These are phyloP conservation scores for Pseudogymnoascus sp. DNA, from an alignment of 2,329 filamentous ascomycete genomes.

Conservation along the genomic window DNA sequence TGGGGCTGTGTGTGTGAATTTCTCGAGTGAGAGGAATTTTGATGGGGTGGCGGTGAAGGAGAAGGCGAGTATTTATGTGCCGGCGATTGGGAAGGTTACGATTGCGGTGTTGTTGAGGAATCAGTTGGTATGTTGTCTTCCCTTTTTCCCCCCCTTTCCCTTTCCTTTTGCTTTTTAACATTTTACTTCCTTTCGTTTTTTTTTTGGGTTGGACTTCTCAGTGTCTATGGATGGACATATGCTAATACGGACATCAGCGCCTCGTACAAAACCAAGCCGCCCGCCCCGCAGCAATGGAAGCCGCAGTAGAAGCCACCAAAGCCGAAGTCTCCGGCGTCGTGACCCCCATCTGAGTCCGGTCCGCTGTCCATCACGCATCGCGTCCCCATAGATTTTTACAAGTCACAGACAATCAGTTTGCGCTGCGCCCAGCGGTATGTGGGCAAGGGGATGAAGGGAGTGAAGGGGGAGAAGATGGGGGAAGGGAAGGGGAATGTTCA, in stretches of 20 bases:
- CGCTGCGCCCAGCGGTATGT: too few relatives aligned
- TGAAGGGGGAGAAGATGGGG: not conserved
- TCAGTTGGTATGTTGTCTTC: constrained; percentile 50
- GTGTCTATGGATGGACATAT: too few relatives aligned
- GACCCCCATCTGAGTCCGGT: not conserved
- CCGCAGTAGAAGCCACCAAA: not conserved
- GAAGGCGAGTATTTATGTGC: constrained; percentile 93
- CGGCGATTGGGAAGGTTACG: constrained; percentile 94
- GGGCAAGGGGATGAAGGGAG: too few relatives aligned
- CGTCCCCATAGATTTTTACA: not conserved
- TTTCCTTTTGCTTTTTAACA: too few relatives aligned
- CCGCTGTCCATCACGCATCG: too few relatives aligned
- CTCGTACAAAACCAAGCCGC: constrained; percentile 1
- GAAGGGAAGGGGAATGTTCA: not conserved
- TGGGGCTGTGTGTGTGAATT: constrained; percentile 97
- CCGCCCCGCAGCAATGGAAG: not conserved
- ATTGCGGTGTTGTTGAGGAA: constrained; percentile 88
- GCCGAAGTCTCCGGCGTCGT: not conserved
- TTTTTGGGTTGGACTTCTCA: too few relatives aligned
- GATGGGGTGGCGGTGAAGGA: constrained; percentile 77
- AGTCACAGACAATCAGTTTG: not conserved
- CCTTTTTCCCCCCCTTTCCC: too few relatives aligned
- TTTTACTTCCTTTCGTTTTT: too few relatives aligned
- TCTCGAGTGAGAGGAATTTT: constrained; percentile 94
- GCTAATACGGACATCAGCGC: not conserved